Evolutionary conservation across 768 basidiomycete species (phyloP), one percentile per base, ranked within the genome.

Genomic region (Mrakia gelida): DNA sequence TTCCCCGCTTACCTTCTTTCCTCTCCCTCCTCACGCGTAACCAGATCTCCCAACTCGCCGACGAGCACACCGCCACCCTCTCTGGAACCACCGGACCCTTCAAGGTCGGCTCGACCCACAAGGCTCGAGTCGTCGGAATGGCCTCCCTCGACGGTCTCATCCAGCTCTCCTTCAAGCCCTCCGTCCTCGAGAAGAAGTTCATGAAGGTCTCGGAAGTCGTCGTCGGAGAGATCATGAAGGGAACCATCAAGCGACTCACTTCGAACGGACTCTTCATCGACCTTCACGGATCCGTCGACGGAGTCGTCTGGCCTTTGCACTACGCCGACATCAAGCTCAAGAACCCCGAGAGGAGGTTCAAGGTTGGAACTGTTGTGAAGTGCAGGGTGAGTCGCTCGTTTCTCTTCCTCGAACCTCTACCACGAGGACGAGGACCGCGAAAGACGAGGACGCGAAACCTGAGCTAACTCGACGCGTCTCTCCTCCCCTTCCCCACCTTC

Each of bases 241-340:
- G 85, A 9, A 93, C 90, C 0, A 89, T 99, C 80, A 95, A 93
- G 85, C 90, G 89, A 79, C 87, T 99, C 71, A 91, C 91, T 3
- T 91, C 92, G 77, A 87, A 89, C 49, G 91, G 89, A 0, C 85
- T 99, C 54, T 96, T 97, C 82, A 89, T 98, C 61, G 90, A 92
- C 41, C 86, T 98, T 75, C 90, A 91, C 7, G 94, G 93, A 8
- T 92, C 89, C 79, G 90, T 98, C 45, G 94, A 97, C 82, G 97
- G 93, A 41, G 91, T 97, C 38, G 87, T 98, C 30, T 97, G 93
- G 92, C 95, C 95, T 0, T 89, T 90, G 79, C 97, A 98, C 83
- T 97, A 92, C 83, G 94, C 97, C 16, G 97, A 99, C 84, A 95
- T 98, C 81, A 83, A 86, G n/a, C 87, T 98, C 81, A 97, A 95